Evolutionary conservation across 2,329 filamentous ascomycete genomes (phyloP).

Genomic region (Lithohypha guttulata): DNA sequence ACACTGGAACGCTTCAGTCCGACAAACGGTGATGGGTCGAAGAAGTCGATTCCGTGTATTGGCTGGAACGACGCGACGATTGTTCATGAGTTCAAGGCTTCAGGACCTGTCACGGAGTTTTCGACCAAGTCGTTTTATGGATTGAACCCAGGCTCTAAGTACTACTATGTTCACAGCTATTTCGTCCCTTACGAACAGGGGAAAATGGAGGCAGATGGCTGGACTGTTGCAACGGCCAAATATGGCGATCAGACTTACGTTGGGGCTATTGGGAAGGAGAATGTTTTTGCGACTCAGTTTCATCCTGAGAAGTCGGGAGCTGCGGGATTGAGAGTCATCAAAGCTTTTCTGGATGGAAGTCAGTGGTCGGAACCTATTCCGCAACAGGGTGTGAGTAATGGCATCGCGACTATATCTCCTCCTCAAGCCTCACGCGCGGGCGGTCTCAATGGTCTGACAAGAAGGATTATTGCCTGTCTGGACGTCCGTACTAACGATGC

Average conservation of each 20-base stretch:
- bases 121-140: slow-evolving; percentile 58
- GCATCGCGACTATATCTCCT: slow-evolving; percentile 13
- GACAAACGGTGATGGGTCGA: slow-evolving; percentile 12
- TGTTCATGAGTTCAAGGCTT: slow-evolving; percentile 22
- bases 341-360: slow-evolving; percentile 72
- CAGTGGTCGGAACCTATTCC: slow-evolving; percentile 32
- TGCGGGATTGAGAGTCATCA: slow-evolving; percentile 72
- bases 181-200: slow-evolving; percentile 65
- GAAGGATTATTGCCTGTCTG: slow-evolving; percentile 87
- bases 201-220: slow-evolving; percentile 68
- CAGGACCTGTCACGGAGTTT: not conserved
- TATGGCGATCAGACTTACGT: slow-evolving; percentile 88
- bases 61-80: slow-evolving; percentile 91
- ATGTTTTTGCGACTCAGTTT: slow-evolving; percentile 87
- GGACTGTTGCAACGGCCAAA: slow-evolving; percentile 80
- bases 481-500: slow-evolving; percentile 91
- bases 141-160: slow-evolving; percentile 71
- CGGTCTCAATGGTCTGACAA: slow-evolving; percentile 61
- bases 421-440: not conserved
- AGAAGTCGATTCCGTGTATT: slow-evolving; percentile 80
- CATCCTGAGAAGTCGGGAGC: slow-evolving; percentile 95
- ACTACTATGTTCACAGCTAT: slow-evolving; percentile 98
- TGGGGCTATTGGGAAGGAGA: slow-evolving; percentile 74
- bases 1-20: slow-evolving; percentile 63
- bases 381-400: slow-evolving; percentile 16